Conservation (phyloP, 495 filamentous ascomycete genomes). For the Delitschia confertaspora region DNA sequence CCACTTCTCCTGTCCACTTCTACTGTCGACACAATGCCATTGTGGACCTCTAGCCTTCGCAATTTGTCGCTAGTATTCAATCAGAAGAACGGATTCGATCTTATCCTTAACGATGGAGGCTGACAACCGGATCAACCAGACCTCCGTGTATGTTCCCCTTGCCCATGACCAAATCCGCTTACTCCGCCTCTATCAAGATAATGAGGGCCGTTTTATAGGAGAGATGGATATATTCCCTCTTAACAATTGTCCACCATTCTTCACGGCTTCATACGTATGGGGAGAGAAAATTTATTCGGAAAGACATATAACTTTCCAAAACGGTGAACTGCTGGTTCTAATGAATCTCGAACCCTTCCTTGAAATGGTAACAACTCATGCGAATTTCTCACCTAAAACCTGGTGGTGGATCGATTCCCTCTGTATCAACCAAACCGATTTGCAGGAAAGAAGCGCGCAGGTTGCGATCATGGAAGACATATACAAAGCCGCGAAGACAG, state of each 20-base stretch:
- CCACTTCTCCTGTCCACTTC: too few relatives aligned
- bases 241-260: constrained; percentile 1
- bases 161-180: too few relatives aligned
- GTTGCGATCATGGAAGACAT: constrained; percentile 13
- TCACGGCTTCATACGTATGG: constrained; percentile 9
- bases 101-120: too few relatives aligned
- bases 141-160: too few relatives aligned
- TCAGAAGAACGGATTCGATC: too few relatives aligned
- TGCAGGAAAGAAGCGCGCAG: constrained; percentile 3
- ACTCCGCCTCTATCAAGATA: not conserved
- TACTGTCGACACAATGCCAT: too few relatives aligned
- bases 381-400: constrained; percentile 1
- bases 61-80: too few relatives aligned
- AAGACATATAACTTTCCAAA: not conserved
- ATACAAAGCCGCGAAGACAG: not conserved
- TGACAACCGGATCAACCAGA: too few relatives aligned
- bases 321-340: not conserved
- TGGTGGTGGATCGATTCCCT: constrained; percentile 18
- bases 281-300: not conserved
- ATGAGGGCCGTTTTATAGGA: not conserved
- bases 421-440: constrained; percentile 8
- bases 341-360: constrained; percentile 5
- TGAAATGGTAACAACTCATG: not conserved
- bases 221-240: constrained; percentile 7
- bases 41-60: too few relatives aligned